Evolutionary conservation across 192 early-diverging fungal species (phyloP), one percentile per base, ranked within the genome.

Genomic region (Mycoemilia scoparia): DNA sequence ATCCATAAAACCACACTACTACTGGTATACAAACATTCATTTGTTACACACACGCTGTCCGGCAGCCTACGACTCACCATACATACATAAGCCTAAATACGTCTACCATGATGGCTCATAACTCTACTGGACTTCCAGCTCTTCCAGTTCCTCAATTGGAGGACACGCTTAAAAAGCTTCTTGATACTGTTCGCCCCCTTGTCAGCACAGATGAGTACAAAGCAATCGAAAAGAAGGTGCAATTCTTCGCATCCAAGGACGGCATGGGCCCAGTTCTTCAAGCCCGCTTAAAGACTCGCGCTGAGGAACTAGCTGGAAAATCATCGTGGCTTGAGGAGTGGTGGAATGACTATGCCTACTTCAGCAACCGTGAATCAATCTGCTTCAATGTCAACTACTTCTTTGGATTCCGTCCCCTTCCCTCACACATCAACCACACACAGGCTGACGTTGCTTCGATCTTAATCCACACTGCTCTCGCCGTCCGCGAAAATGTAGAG

Each of bases 221-320:
- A 30, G 43, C 64, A 26, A 83, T 82, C 13, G 56, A 67, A 40
- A 52, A 50, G 18, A 52, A 61, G 9, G 86, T 84, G 14, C 45
- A 65, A 41, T 78, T 85, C 34, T 98, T 97, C 54, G 64, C 67
- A n/a, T n/a, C n/a, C n/a, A n/a, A n/a, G n/a, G n/a, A n/a, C n/a
- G n/a, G n/a, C n/a, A n/a, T n/a, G 20, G 66, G 64, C 8, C 57
- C 63, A 3, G 39, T 54, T 10, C 61, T 70, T 8, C 53, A 57
- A 18, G 51, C 31, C 0, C 69, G 71, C 15, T 60, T 70, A 29
- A 22, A 33, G 20, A 53, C 59, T 32, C 57, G 60, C 29, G 52
- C 43, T 1, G 38, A 14, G 9, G 16, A 14, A 11, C 15, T 27
- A 28, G 32, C 46, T 16, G 22, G 31, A 23, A 51, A 39, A 34